Conservation (phyloP, 192 early-diverging fungal species). For the Entomortierella beljakovae region DNA sequence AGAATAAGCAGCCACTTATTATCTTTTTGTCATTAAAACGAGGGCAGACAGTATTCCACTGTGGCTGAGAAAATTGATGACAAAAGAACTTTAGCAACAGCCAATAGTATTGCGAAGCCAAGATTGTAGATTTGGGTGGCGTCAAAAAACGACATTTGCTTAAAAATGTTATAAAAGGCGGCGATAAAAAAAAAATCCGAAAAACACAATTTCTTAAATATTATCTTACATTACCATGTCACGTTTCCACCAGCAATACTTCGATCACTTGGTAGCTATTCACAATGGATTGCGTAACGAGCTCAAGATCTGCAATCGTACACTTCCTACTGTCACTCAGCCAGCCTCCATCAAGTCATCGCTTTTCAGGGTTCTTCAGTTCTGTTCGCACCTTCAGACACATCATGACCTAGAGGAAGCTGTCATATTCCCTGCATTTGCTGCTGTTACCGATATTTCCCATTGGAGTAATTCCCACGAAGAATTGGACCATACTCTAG, state of each 20-base stretch:
- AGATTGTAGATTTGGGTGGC: too few species aligned
- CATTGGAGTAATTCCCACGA: conserved; percentile 51
- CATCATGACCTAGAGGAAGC: conserved; percentile 51
- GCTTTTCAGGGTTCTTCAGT: conserved; percentile 20
- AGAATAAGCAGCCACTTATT: too few species aligned
- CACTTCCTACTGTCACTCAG: conserved; percentile 24
- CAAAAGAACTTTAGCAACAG: too few species aligned
- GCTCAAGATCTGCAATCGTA: conserved; percentile 28
- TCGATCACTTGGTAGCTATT: conserved; percentile 39
- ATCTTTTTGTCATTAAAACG: too few species aligned
- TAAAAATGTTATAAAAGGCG: background rate
- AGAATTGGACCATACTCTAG: conserved; percentile 29
- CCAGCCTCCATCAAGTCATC: conserved; percentile 20
- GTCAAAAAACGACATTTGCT: too few species aligned
- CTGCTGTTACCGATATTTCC: conserved; percentile 38
- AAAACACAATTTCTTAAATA: background rate
- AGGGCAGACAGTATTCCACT: too few species aligned
- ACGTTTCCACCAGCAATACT: conserved; percentile 44
- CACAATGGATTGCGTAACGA: conserved; percentile 39
- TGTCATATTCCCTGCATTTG: conserved; percentile 41
- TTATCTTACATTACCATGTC: conserved; percentile 13
- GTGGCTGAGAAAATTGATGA: too few species aligned
- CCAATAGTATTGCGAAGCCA: too few species aligned
- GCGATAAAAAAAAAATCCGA: background rate
- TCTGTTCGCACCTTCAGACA: conserved; percentile 42